These are phyloP conservation scores for Obelidium mucronatum DNA, from an alignment of 192 early-diverging fungal species.

Conservation along the genomic window DNA sequence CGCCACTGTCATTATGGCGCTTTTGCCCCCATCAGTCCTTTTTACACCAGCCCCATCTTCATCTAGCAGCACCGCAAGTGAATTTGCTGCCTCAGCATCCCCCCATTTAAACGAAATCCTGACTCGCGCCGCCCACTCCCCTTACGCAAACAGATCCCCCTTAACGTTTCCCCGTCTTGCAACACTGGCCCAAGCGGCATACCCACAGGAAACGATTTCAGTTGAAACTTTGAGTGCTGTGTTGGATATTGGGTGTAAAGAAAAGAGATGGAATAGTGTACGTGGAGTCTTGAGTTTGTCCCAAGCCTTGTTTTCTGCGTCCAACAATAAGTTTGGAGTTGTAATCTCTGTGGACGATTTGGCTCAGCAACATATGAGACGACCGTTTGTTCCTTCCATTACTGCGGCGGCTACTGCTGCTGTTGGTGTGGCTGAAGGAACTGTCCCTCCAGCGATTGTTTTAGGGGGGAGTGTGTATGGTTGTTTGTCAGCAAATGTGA, in stretches of 20 bases:
- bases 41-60: neutral
- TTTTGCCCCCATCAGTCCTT: neutral
- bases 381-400: conserved; percentile 18
- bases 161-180: conserved; percentile 33
- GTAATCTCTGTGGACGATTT: conserved; percentile 12
- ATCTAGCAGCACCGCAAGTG: neutral
- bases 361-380: conserved; percentile 14
- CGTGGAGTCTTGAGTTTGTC: conserved; percentile 25
- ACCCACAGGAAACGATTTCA: neutral
- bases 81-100: neutral
- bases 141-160: conserved; percentile 24
- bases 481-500: conserved; percentile 31
- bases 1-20: conserved; percentile 16
- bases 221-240: conserved; percentile 34
- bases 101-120: conserved; percentile 20
- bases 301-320: neutral
- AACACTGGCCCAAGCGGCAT: neutral
- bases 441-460: too few relatives aligned
- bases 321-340: neutral
- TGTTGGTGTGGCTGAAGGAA: neutral
- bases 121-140: conserved; percentile 22
- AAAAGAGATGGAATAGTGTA: conserved; percentile 36
- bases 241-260: conserved; percentile 35
- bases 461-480: neutral
- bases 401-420: neutral